Conservation (phyloP, 495 filamentous ascomycete genomes). For the Aspergillus biplanus region DNA sequence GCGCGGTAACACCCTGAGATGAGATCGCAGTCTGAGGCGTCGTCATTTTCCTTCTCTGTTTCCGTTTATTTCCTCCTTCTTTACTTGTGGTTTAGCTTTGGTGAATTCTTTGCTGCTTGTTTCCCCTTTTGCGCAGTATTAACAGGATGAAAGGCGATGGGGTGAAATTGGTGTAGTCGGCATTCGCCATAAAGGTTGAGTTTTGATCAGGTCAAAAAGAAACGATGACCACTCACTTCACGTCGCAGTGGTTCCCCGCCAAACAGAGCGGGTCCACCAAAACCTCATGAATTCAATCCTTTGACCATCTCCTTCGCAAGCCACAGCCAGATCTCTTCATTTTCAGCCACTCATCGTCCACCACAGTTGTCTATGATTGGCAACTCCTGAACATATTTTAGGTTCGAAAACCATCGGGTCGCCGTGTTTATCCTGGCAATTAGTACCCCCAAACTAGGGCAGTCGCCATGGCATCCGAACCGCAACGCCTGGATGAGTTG, state of each 20-base stretch:
- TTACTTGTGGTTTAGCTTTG: background rate
- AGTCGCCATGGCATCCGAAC: slow-evolving; percentile 26
- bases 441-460: background rate
- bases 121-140: background rate
- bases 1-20: slow-evolving; percentile 2
- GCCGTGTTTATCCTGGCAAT: background rate
- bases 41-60: slow-evolving; percentile 2
- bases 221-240: background rate
- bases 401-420: background rate
- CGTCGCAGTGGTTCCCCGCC: slow-evolving; percentile 26
- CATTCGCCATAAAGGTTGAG: background rate
- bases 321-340: slow-evolving; percentile 5
- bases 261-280: slow-evolving; percentile 24
- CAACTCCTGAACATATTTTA: background rate
- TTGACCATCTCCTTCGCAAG: slow-evolving; percentile 1
- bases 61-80: background rate
- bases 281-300: slow-evolving; percentile 1
- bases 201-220: background rate
- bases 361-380: background rate
- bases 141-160: background rate
- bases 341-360: background rate
- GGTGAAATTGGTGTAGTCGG: background rate
- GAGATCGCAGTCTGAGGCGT: slow-evolving; percentile 11
- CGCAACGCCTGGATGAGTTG: slow-evolving; percentile 19
- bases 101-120: background rate